Percentiles rank a stretch among this genome's conserved stretches.
Conservation (phyloP, 352 stramenopile species). For the Pythium chondricola region DNA sequence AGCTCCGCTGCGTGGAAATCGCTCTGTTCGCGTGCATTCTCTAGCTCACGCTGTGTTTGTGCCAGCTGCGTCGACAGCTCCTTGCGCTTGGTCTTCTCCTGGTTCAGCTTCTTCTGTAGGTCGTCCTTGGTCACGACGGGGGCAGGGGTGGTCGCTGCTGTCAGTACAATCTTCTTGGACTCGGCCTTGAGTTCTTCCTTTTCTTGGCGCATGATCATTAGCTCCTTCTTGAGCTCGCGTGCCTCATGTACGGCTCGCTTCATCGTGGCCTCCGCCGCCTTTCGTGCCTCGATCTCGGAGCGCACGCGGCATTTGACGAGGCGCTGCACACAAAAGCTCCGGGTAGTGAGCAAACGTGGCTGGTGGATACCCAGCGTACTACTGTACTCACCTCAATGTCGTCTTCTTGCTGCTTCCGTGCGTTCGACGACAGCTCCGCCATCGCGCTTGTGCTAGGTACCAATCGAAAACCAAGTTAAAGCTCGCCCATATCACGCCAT, state of each 20-base stretch:
- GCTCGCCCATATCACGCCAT: background rate
- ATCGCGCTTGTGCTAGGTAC: constrained; percentile 1
- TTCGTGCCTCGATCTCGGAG: constrained; percentile 68
- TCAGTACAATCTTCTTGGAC: constrained; percentile 5
- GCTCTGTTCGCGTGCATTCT: no score
- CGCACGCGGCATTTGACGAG: constrained; percentile 73
- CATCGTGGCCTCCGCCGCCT: constrained; percentile 65
- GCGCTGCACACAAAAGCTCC: constrained; percentile 21
- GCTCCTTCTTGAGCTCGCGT: constrained; percentile 69
- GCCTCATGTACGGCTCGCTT: constrained; percentile 68
- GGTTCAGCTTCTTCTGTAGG: constrained; percentile 28
- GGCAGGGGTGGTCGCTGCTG: constrained; percentile 14
- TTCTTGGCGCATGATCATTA: constrained; percentile 65
- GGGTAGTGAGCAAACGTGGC: background rate
- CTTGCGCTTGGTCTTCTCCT: constrained; percentile 20
- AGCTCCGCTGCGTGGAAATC: no score
- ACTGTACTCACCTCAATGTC: constrained; percentile 45
- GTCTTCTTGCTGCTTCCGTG: constrained; percentile 50
- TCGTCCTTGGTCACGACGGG: constrained; percentile 19
- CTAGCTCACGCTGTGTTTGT: constrained; percentile 1
- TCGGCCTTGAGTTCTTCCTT: constrained; percentile 49
- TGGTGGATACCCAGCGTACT: no score
- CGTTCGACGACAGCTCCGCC: constrained; percentile 33
- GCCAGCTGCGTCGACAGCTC: constrained; percentile 6
- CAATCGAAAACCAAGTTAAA: constrained; percentile 5